These are phyloP conservation scores for Rhizomucor pusillus DNA, from an alignment of 371 early-diverging fungal species.

Conservation along the genomic window DNA sequence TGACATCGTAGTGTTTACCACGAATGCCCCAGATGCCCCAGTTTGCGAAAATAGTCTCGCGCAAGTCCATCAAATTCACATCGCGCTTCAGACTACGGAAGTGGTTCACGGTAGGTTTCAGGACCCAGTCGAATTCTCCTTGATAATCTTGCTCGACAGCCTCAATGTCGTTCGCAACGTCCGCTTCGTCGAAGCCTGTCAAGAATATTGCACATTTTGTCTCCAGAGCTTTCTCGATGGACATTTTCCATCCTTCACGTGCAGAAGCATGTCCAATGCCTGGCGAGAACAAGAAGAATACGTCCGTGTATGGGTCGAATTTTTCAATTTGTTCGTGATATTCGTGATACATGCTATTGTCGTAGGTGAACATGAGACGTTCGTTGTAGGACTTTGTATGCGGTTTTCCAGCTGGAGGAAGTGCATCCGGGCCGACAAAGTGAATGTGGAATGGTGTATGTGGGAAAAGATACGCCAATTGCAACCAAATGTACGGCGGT, in stretches of 20 bases:
- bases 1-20: slow-evolving; percentile 83
- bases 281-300: slow-evolving; percentile 83
- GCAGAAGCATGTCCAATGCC: slow-evolving; percentile 69
- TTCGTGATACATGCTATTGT: slow-evolving; percentile 45
- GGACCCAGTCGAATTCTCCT: slow-evolving; percentile 74
- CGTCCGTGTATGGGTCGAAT: slow-evolving; percentile 80
- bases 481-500: slow-evolving; percentile 76
- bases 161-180: slow-evolving; percentile 61
- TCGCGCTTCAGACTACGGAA: slow-evolving; percentile 78
- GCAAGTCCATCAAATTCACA: slow-evolving; percentile 70
- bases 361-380: slow-evolving; percentile 52
- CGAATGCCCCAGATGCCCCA: slow-evolving; percentile 85
- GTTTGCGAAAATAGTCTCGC: slow-evolving; percentile 75
- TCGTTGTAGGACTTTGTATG: slow-evolving; percentile 42
- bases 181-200: slow-evolving; percentile 74
- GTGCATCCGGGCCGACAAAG: slow-evolving; percentile 81
- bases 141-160: slow-evolving; percentile 61
- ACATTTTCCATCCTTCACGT: slow-evolving; percentile 71
- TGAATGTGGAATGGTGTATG: slow-evolving; percentile 75
- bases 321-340: slow-evolving; percentile 47
- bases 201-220: slow-evolving; percentile 83
- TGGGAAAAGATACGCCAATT: slow-evolving; percentile 78
- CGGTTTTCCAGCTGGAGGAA: slow-evolving; percentile 54
- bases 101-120: slow-evolving; percentile 67
- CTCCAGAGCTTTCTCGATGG: slow-evolving; percentile 66